Evolutionary conservation across 441 rosid genomes (phyloP).

Genomic region (Viola pubescens): DNA sequence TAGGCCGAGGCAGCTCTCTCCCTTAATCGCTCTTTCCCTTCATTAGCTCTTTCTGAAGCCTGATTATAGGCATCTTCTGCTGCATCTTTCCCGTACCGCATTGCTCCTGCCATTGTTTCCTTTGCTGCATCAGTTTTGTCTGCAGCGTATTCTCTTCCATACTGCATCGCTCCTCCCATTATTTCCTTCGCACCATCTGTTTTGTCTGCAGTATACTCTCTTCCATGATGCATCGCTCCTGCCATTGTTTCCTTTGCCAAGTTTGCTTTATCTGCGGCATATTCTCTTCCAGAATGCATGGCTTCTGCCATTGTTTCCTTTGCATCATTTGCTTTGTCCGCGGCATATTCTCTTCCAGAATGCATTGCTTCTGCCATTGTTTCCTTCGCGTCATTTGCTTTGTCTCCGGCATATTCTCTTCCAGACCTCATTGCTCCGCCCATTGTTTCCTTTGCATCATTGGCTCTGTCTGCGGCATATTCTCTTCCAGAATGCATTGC

Average conservation of each 20-base stretch:
- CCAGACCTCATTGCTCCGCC: conserved; percentile 14
- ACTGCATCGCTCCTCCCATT: not conserved
- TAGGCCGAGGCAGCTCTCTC: conserved; percentile 12
- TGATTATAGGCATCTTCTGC: conserved; percentile 19
- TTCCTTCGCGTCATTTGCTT: conserved; percentile 10
- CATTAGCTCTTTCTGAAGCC: conserved; percentile 8
- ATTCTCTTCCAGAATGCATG: conserved; percentile 14
- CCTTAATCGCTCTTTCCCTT: conserved; percentile 12
- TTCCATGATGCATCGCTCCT: conserved; percentile 10
- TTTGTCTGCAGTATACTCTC: conserved; percentile 23
- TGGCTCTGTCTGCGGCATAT: conserved; percentile 4
- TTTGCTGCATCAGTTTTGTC: conserved; percentile 1
- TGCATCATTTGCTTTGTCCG: conserved; percentile 10
- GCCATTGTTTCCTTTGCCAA: conserved; percentile 8
- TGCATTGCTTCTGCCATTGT: not conserved
- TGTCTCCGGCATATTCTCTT: not conserved
- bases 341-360: not conserved
- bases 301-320: conserved; percentile 14
- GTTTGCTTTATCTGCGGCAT: conserved; percentile 10
- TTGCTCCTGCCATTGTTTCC: conserved; percentile 14
- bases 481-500: conserved; percentile 1
- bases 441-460: conserved; percentile 13
- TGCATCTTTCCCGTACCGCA: conserved; percentile 10
- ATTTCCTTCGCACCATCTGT: conserved; percentile 14
- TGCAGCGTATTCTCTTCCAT: conserved; percentile 20